These are phyloP conservation scores for Erodium maritimum DNA, from an alignment of 345 rosid genomes.

Conservation along the genomic window DNA sequence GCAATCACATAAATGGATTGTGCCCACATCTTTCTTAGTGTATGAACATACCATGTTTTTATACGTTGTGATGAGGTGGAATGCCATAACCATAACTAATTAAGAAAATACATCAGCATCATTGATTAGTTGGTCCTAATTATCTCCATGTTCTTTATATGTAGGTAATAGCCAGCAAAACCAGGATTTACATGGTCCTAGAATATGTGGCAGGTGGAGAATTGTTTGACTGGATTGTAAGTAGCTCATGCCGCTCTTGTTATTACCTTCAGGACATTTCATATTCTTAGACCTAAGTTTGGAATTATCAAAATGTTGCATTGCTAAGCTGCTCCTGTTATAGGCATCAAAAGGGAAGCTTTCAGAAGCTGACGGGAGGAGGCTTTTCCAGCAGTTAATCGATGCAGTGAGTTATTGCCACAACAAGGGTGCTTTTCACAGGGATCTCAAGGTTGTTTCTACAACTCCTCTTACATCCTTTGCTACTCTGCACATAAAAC, in stretches of 20 bases:
- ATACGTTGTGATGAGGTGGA: too few relatives aligned
- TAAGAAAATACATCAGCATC: too few relatives aligned
- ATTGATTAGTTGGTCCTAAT: too few relatives aligned
- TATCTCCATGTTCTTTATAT: background rate
- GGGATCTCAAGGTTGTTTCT: conserved; percentile 77
- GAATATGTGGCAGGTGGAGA: conserved; percentile 82
- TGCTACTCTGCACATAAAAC: background rate
- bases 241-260: conserved; percentile 5
- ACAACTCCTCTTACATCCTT: background rate
- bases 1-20: background rate
- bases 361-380: conserved; percentile 66
- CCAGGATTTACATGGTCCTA: conserved; percentile 75
- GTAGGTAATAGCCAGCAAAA: conserved; percentile 87
- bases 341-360: conserved; percentile 73
- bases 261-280: too few relatives aligned
- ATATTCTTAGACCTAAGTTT: background rate
- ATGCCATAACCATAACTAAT: too few relatives aligned
- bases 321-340: background rate
- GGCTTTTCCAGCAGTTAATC: conserved; percentile 81
- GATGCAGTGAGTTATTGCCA: conserved; percentile 93
- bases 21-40: background rate
- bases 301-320: background rate
- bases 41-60: too few relatives aligned
- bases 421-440: conserved; percentile 70
- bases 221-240: conserved; percentile 77